Base-by-base conservation (phyloP, 257 asterid species). In the Salvia splendens region DNA sequence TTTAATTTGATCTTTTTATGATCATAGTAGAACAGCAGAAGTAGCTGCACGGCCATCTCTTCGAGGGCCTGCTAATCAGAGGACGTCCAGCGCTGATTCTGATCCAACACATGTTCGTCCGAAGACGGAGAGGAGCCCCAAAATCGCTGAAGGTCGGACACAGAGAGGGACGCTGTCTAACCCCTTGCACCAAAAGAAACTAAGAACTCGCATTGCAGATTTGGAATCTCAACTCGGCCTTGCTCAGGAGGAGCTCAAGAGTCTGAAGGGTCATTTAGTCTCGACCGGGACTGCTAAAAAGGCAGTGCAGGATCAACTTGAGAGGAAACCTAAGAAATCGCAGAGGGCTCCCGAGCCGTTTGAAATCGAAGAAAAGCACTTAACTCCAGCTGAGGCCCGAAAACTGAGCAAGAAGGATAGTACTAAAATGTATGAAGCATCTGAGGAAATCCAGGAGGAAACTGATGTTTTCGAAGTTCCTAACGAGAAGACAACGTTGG, bases 161-260 rank as follows among this genome's bases (percentile, higher is more conserved):
- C 90, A 92, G 14, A 76, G 89, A 8, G 78, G 85, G 4, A 8
- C 88, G 4, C 93, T 83, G 43, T 72, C 92, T 20, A 81, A 86
- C 15, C 83, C 92, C 0, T 35, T 67, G 69, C 82, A 78, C 68
- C 90, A 80, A 12, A 93, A 81, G 89, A 93, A 88, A 76, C 95
- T 93, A 4, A 95, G 97, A 6, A 82, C 95, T 1, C 84, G 97
- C 54, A 94, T 94, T 73, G 95, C 96, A 1, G 94, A 87, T 77
- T 79, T 94, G 87, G 99, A 93, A 62, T 88, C 95, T 43, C 99
- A 88, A 71, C 97, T 93, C 46, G 96, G 95, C 70, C 91, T 86
- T 66, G 99, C 97, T 1, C 99, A 86, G 72, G 84, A 74, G 52
- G 99, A 93, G 83, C 90, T 93, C 74, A 88, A 79, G 69, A 70